Evolutionary conservation across 352 stramenopile species (phyloP), one percentile per base, ranked within the genome.

Genomic region (Phytophthora tubulina): DNA sequence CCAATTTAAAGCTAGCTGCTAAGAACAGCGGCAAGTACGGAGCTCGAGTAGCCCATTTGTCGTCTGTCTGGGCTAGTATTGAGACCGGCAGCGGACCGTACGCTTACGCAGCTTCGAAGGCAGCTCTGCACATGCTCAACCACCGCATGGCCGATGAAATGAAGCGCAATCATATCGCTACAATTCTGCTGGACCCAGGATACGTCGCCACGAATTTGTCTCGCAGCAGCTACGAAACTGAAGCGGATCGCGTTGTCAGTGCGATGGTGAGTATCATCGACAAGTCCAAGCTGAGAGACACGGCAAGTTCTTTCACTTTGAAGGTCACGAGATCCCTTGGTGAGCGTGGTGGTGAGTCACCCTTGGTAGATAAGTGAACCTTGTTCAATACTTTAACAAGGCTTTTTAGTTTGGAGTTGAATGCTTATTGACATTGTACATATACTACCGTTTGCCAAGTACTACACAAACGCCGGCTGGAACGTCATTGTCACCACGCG

Each of bases 71-170:
- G 42, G 82, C 78, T 14, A 88, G 81, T 38, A 80, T 90, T 32
- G 50, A 78, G 32, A 86, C 79, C 42, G 61, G 63, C 14, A 60
- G 86, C 42, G 78, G 73, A 7, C 59, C 68, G 21, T 91, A 90
- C 62, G 84, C 70, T 30, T 91, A 92, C 60, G 74, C 78, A 21
- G 80, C 85, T 32, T 88, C 76, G 27, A 92, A 92, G 64, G 59
- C 80, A 17, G 86, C 78, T 11, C 69, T 89, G 38, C 91, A 94
- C 67, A 86, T 82, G 64, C 73, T 88, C 62, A 86, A 73, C 57
- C 79, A 67, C 55, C 66, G 58, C 27, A 70, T 90, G 15, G 33
- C 71, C 6, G 52, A 77, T 11, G 80, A 90, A 13, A 67, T 88
- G 15, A 76, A 83, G 64, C 32, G n/a, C 8, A 45, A 80, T n/a